Evolutionary conservation across 2,329 filamentous ascomycete genomes (phyloP).

Genomic region (Pseudopithomyces chartarum): DNA sequence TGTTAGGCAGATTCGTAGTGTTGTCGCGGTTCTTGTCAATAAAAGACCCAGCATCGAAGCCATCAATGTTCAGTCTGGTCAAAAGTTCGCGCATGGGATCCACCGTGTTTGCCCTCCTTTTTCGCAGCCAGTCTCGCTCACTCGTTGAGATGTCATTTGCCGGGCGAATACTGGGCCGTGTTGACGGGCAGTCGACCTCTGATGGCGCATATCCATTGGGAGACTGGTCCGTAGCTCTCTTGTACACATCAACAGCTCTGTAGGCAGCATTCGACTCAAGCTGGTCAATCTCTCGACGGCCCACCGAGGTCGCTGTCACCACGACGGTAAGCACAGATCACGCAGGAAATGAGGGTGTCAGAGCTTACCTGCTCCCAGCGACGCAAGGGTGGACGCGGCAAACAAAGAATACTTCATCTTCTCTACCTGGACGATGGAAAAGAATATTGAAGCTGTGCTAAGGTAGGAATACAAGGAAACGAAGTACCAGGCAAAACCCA

Average conservation of each 20-base stretch:
- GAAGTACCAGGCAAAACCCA: too few species aligned
- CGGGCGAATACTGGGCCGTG: conserved; percentile 70
- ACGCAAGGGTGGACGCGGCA: conserved; percentile 34
- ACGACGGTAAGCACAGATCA: conserved; percentile 3
- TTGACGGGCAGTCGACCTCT: conserved; percentile 69
- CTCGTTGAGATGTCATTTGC: conserved; percentile 67
- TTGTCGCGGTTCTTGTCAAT: conserved; percentile 65
- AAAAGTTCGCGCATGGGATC: conserved; percentile 77
- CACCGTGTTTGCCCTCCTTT: conserved; percentile 73
- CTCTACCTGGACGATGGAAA: background rate
- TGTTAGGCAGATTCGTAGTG: conserved; percentile 64
- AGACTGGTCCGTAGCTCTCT: conserved; percentile 58
- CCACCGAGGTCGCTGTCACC: conserved; percentile 33
- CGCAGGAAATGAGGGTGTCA: background rate
- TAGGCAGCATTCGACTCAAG: conserved; percentile 22
- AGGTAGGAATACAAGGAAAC: background rate
- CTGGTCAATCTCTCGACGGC: conserved; percentile 26
- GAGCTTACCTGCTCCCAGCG: conserved; percentile 35
- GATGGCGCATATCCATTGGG: conserved; percentile 75
- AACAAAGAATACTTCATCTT: conserved; percentile 38
- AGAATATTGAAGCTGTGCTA: background rate
- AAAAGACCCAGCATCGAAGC: conserved; percentile 76
- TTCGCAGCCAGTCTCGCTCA: conserved; percentile 75
- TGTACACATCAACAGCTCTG: conserved; percentile 26
- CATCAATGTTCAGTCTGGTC: conserved; percentile 71